Evolutionary conservation across 805 yeast genomes (phyloP).

Genomic region (Ogataea ramenticola): DNA sequence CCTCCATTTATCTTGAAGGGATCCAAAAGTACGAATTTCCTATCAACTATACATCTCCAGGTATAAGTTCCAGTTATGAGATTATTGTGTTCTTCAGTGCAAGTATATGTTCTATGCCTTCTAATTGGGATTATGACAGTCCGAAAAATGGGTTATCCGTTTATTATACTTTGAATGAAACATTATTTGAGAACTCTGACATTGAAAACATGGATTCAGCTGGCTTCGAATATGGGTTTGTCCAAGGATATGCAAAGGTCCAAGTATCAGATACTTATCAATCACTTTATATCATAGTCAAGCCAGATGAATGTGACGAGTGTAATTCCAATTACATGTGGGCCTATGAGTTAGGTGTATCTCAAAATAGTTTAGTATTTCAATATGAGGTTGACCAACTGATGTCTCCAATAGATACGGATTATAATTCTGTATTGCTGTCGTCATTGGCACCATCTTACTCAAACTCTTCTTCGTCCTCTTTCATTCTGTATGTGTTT

Average conservation of each 20-base stretch:
- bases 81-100: slow-evolving; percentile 44
- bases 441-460: slow-evolving; percentile 36
- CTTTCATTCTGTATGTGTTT: slow-evolving; percentile 40
- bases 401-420: slow-evolving; percentile 60
- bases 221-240: slow-evolving; percentile 19
- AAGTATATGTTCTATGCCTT: slow-evolving; percentile 36
- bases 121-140: slow-evolving; percentile 5
- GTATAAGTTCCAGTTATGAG: slow-evolving; percentile 39
- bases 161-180: slow-evolving; percentile 19
- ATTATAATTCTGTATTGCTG: slow-evolving; percentile 57
- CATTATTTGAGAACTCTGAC: slow-evolving; percentile 6
- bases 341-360: slow-evolving; percentile 61
- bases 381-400: slow-evolving; percentile 61
- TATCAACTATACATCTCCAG: slow-evolving; percentile 35
- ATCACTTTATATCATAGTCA: slow-evolving; percentile 14
- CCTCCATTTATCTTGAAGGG: background rate
- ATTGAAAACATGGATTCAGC: slow-evolving; percentile 8
- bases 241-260: slow-evolving; percentile 13
- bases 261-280: slow-evolving; percentile 7
- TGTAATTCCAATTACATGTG: slow-evolving; percentile 29
- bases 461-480: slow-evolving; percentile 24
- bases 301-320: slow-evolving; percentile 14
- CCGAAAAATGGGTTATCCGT: slow-evolving; percentile 16
- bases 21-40: slow-evolving; percentile 27
- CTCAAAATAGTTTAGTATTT: slow-evolving; percentile 54